phyloP scores from a whole-genome alignment of 306 rosid genomes.

The Trifolium fragiferum region DNA sequence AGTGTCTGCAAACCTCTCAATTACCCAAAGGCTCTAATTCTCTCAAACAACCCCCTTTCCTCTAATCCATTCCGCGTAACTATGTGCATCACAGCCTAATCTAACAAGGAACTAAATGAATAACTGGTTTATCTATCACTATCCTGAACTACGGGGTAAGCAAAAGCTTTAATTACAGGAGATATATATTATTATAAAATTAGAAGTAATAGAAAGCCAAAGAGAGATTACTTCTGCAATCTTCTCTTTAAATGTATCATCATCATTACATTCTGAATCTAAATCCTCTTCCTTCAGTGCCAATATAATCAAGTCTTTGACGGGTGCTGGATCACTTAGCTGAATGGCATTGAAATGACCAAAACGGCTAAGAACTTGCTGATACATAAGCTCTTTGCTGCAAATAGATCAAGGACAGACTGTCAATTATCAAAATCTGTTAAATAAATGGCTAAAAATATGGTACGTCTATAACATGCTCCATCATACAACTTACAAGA shows the following conservation, averaged over 20 bases:
- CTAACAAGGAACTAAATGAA: neutral
- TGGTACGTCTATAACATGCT: constrained; percentile 12
- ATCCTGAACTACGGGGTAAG: constrained; percentile 1
- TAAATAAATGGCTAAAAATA: neutral
- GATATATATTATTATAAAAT: constrained; percentile 24
- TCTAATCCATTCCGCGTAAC: neutral
- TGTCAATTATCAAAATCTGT: constrained; percentile 17
- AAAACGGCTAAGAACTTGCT: constrained; percentile 88
- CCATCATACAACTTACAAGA: constrained; percentile 14
- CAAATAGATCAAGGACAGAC: constrained; percentile 40
- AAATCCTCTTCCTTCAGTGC: constrained; percentile 84
- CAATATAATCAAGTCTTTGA: constrained; percentile 73
- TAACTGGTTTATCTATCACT: constrained; percentile 10
- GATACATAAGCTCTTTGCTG: constrained; percentile 98
- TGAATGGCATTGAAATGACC: constrained; percentile 84
- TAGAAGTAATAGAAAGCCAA: constrained; percentile 28
- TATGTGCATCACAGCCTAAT: neutral
- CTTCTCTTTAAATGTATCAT: constrained; percentile 66
- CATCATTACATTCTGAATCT: constrained; percentile 59
- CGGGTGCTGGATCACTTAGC: constrained; percentile 81
- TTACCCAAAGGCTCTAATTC: neutral
- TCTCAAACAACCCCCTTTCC: neutral
- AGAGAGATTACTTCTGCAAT: constrained; percentile 77
- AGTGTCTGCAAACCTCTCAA: neutral
- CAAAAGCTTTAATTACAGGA: constrained; percentile 21